phyloP scores from a whole-genome alignment of 441 rosid species.

The Syzygium malaccense region DNA sequence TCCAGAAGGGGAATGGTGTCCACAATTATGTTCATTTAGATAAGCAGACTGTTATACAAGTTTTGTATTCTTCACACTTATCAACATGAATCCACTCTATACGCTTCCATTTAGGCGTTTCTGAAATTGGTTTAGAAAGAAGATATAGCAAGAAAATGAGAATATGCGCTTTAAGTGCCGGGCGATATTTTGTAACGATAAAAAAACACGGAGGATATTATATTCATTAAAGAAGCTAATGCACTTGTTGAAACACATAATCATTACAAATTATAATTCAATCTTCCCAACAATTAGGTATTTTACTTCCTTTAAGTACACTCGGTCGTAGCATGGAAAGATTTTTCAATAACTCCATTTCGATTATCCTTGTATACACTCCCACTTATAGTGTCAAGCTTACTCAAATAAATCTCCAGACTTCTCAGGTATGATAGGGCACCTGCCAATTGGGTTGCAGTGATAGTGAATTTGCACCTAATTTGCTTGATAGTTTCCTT shows the following conservation, averaged over 20 bases:
- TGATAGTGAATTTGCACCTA: constrained; percentile 82
- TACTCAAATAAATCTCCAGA: not conserved
- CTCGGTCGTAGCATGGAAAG: not conserved
- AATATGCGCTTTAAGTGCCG: not conserved
- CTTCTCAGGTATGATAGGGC: not conserved
- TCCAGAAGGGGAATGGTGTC: not conserved
- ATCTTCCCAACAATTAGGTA: not conserved
- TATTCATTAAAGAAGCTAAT: not conserved
- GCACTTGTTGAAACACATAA: not conserved
- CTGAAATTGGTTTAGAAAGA: not conserved
- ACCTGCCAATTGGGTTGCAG: constrained; percentile 98
- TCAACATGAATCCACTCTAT: not conserved
- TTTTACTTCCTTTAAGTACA: not conserved
- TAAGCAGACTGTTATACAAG: not conserved
- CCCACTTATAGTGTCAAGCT: not conserved
- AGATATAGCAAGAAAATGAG: not conserved
- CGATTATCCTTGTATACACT: not conserved
- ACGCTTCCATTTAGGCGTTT: not conserved
- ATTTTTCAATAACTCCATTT: not conserved
- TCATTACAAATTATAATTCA: not conserved
- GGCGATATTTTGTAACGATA: not conserved
- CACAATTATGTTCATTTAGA: not conserved
- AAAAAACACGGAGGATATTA: not conserved
- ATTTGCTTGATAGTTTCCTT: constrained; percentile 93
- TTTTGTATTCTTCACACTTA: not conserved